Base-by-base conservation (phyloP, 768 basidiomycete species). In the Tricholoma bakamatsutake region DNA sequence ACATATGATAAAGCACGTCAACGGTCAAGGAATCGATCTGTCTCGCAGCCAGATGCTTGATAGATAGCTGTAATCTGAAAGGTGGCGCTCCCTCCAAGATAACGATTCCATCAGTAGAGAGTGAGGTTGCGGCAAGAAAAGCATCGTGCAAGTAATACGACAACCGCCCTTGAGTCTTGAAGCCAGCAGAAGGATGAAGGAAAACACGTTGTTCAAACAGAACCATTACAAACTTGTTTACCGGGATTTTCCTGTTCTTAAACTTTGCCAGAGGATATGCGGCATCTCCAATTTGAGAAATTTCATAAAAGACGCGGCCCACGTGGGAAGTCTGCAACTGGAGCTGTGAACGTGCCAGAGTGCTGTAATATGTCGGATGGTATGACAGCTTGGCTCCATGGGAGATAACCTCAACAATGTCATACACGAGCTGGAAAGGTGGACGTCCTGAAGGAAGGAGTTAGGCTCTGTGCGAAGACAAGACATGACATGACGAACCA, bases 361-460 rank as follows among this genome's bases (percentile, higher is more conserved):
- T 90, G 65, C 91, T 92, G 69, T 85, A 90, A 73, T 93, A 87
- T 1, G 81, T 84, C 1, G 87, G 85, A 59, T 90, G 87, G 55
- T 85, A 88, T 30, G 88, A 73, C 47, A 92, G 76, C 58, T 76
- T 82, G 1, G 84, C 88, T 5, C 84, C 86, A 3, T 88, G 87
- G n/a, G 75, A 73, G 7, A 85, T 87, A 51, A 73, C 78, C 66
- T 82, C 79, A 0, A 87, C 90, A 53, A 93, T 82, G 61, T 90
- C 88, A 69, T 96, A 97, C 80, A 82, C 87, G 59, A 96, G 84
- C 66, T 95, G 87, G 80, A 95, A 97, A 0, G 94, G 94, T 15
- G 92, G 85, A 18, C 85, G 84, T 50, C 94, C 94, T 90, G n/a
- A n/a, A 62, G 24, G 10, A 24, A 37, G 24, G 6, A 27, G 15